Percentiles rank a stretch among this genome's conserved stretches.
Evolutionary conservation across 768 basidiomycete species (phyloP).

Genomic region (Clitopilus hobsonii): DNA sequence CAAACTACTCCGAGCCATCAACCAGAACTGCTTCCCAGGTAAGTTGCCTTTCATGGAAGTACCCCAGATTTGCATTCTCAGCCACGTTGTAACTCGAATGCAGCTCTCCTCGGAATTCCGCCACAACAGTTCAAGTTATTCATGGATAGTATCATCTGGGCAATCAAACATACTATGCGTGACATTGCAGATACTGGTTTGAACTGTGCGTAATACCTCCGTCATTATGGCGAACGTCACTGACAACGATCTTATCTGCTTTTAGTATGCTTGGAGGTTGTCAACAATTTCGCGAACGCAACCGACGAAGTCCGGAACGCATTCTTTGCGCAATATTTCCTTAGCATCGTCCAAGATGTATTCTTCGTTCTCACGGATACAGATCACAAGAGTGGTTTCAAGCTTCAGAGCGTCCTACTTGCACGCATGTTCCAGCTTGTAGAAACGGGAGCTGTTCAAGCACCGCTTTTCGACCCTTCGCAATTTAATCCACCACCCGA

Average conservation of each 20-base stretch:
- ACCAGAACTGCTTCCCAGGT: conserved; percentile 95
- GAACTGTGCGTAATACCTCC: conserved; percentile 46
- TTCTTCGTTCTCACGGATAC: conserved; percentile 97
- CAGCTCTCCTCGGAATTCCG: conserved; percentile 83
- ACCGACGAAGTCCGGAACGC: conserved; percentile 79
- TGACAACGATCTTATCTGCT: conserved; percentile 3
- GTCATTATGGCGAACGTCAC: not conserved
- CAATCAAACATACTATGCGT: conserved; percentile 99
- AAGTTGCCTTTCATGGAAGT: conserved; percentile 6
- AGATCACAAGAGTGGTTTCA: conserved; percentile 99
- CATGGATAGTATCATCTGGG: conserved; percentile 98
- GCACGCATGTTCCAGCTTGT: conserved; percentile 92
- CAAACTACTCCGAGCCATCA: conserved; percentile 89
- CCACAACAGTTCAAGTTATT: conserved; percentile 93
- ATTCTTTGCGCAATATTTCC: conserved; percentile 96
- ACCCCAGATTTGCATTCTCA: conserved; percentile 4
- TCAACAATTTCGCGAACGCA: conserved; percentile 85
- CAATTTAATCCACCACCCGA: conserved; percentile 56
- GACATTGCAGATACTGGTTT: conserved; percentile 93
- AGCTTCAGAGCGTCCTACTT: conserved; percentile 88
- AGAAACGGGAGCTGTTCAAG: conserved; percentile 72
- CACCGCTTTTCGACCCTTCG: conserved; percentile 80
- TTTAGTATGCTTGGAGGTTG: conserved; percentile 85
- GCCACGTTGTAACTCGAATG: not conserved
- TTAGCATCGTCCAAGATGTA: conserved; percentile 90